Base-by-base conservation (phyloP, 2,329 filamentous ascomycete species). In the Aplosporella prunicola region DNA sequence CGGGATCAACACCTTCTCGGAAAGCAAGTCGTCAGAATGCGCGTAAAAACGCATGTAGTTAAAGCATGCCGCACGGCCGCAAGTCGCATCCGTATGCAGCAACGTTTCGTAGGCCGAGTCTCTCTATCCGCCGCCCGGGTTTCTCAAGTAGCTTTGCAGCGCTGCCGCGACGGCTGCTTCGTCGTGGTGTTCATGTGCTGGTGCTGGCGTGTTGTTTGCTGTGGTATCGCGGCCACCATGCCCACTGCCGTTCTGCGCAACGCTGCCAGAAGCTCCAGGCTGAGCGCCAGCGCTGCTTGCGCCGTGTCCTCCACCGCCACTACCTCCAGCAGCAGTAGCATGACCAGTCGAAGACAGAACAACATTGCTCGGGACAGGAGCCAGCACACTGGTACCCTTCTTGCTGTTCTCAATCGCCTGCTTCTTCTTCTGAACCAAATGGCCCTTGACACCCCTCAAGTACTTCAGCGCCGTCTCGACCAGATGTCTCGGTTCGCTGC, bases 401-500 rank as follows among this genome's bases (percentile, higher is more conserved):
- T 24, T 24, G 22, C n/a, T 8, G n/a, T 24, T 24, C 42, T 64
- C 58, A 38, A 47, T 43, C 8, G 56, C 52, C 17, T 43, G 46
- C 47, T 67, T 74, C 53, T 72, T 73, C 29, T 63, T 54, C 43
- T 71, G 68, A 10, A 71, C 70, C 9, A 79, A 50, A 36, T 67
- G 63, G 5, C 70, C 69, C 40, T 76, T 72, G 29, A 79, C 62
- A 4, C 71, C 71, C 11, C 63, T 57, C 11, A 80, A 53, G 46
- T 80, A 80, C 42, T 67, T 71, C 26, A 61, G 65, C 2, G 76
- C 76, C 18, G 64, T 51, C 9, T 69, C 64, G 9, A 79, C 61
- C 6, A 76, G 52, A 14, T 71, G 62, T 17, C 60, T 60, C 9
- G 67, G 61, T 50, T 82, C 78, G 0, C 64, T 67, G 38, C 71